Evolutionary conservation across 805 yeast genomes (phyloP), one percentile per base, ranked within the genome.

Genomic region (Torulaspora delbrueckii): DNA sequence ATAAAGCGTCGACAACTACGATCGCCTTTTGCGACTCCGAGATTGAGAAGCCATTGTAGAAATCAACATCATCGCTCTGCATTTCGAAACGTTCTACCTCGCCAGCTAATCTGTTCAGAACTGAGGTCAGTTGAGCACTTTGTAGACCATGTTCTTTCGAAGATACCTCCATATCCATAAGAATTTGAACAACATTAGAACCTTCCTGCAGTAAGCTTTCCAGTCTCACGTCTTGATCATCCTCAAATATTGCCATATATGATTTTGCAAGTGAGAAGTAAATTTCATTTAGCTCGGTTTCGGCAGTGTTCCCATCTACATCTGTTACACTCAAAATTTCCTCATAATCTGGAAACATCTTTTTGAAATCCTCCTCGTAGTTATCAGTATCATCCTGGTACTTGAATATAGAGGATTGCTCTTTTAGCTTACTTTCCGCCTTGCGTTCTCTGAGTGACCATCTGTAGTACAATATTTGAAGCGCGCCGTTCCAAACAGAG

Each of bases 341-440:
- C 40, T 86, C 95, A 52, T 79, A 87, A 60, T 88, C 96, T 0
- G 97, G 97, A 74, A 91, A 91, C 67, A 90, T 62, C n/a, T 59
- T 59, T 55, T 69, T 76, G 68, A 90, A 88, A 44, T 90, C 97
- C n/a, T 75, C 79, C 52, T 88, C 96, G 3, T 77, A 76, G 46
- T 85, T 88, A 13, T 73, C 75, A 2, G 78, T 77, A 2, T 79
- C 77, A 50, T 82, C 88, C 23, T 74, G 66, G 56, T 76, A 84
- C 58, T 76, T 84, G 67, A 78, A 90, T 31, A 87, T 69, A 13
- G 83, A 79, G 1, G 79, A 77, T 34, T 79, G 76, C 42, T 76
- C 76, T 2, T 78, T 76, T 13, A 73, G 80, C 33, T 76, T 77
- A 54, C 86, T 82, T 52, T 85, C 87, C 40, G 74, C 70, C 51